Evolutionary conservation across 257 asterid species (phyloP).

Genomic region (Petunia secreta): DNA sequence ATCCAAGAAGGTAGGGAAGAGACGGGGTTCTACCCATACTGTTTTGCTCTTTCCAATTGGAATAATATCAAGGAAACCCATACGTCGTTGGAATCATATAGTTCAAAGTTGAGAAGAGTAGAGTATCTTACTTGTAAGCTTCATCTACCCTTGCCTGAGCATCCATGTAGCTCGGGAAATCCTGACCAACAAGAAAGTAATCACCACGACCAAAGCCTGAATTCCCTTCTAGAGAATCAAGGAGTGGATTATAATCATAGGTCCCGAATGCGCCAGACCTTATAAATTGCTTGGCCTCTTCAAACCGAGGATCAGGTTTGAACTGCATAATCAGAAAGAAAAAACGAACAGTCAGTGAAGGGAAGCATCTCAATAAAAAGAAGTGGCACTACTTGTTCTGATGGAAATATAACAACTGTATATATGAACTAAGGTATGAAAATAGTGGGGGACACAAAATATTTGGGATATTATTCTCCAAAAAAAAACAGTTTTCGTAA

Average conservation of each 20-base stretch:
- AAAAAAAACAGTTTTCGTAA: too few species aligned
- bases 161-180: constrained; percentile 90
- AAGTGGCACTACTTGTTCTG: not conserved
- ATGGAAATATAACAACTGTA: not conserved
- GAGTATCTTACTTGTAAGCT: constrained; percentile 85
- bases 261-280: constrained; percentile 95
- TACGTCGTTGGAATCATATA: not conserved
- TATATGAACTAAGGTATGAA: not conserved
- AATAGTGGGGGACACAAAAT: not conserved
- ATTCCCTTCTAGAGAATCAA: constrained; percentile 92
- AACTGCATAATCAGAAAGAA: constrained; percentile 54
- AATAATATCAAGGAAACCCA: too few species aligned
- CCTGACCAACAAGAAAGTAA: constrained; percentile 89
- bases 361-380: too few species aligned
- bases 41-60: too few species aligned
- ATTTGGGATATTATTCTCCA: too few species aligned
- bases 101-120: constrained; percentile 2
- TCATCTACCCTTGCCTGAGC: constrained; percentile 83
- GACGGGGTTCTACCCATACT: too few species aligned
- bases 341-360: not conserved
- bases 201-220: constrained; percentile 97
- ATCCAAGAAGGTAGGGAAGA: too few species aligned
- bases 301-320: constrained; percentile 92
- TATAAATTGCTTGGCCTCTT: constrained; percentile 90
- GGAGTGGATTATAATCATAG: constrained; percentile 94